Percentiles rank a stretch among this genome's conserved stretches.
Conservation (phyloP, 31 red algal species). For the Bonnemaisonia californica region DNA sequence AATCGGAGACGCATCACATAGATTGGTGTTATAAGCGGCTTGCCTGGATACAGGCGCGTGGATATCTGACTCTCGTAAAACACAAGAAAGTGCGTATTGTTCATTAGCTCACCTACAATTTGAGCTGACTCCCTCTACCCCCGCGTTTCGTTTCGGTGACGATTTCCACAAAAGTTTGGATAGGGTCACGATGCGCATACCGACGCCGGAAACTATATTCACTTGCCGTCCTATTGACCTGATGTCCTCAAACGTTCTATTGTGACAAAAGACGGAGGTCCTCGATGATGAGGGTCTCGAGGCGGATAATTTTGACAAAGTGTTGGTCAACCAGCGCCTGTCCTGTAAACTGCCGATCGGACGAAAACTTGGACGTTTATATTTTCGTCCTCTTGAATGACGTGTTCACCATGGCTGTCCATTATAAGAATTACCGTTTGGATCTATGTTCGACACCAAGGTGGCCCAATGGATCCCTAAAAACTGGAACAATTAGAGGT, state of each 20-base stretch:
- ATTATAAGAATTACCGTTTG: too few relatives aligned
- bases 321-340: too few relatives aligned
- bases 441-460: too few relatives aligned
- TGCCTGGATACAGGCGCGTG: not conserved
- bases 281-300: not conserved
- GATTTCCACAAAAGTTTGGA: not conserved
- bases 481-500: too few relatives aligned
- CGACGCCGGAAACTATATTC: not conserved
- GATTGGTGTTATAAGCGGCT: not conserved
- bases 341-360: conserved; percentile 8
- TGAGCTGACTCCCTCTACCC: not conserved
- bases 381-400: too few relatives aligned
- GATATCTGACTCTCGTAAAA: conserved; percentile 14
- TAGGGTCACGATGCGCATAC: not conserved
- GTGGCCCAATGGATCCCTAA: too few relatives aligned
- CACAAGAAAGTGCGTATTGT: not conserved
- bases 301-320: conserved; percentile 1
- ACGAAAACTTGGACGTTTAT: not conserved
- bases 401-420: too few relatives aligned
- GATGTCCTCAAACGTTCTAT: not conserved
- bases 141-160: not conserved
- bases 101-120: not conserved
- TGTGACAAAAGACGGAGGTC: conserved; percentile 5
- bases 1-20: too few relatives aligned
- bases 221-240: conserved; percentile 3